A percentile compares a stretch with the other conserved stretches of the same genome.
phyloP scores from a whole-genome alignment of 192 early-diverging fungal genomes.

The Coemansia pectinata region DNA sequence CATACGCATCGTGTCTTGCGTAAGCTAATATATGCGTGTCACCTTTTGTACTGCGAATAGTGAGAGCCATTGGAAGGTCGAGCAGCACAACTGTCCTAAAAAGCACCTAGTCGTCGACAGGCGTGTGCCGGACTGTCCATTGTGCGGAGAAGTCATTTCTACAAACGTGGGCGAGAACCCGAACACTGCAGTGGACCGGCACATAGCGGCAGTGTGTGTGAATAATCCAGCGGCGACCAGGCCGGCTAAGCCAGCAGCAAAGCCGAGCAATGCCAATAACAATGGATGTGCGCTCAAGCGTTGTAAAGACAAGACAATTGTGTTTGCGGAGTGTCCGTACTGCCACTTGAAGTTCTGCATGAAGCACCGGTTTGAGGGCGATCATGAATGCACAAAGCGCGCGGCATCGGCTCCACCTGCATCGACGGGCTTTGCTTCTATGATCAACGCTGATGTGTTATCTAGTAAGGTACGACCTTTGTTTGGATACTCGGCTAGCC shows the following conservation, averaged over 20 bases:
- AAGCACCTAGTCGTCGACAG: conserved; percentile 60
- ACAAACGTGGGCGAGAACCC: conserved; percentile 71
- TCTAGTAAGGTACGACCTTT: neutral
- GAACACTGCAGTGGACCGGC: conserved; percentile 54
- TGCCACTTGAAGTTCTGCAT: conserved; percentile 74
- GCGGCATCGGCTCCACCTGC: conserved; percentile 22
- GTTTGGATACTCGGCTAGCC: conserved; percentile 6
- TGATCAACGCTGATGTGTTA: neutral
- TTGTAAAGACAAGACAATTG: conserved; percentile 68
- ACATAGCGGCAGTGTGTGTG: conserved; percentile 20
- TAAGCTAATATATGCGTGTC: neutral
- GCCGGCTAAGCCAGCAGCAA: conserved; percentile 42
- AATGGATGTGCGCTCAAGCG: conserved; percentile 63
- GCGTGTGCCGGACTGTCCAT: conserved; percentile 71
- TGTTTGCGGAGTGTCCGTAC: conserved; percentile 65
- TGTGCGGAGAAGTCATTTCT: conserved; percentile 76
- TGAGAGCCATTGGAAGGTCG: conserved; percentile 67
- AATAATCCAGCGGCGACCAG: conserved; percentile 32
- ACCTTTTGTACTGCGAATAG: conserved; percentile 38
- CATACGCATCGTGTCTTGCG: neutral
- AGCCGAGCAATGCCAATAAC: conserved; percentile 51
- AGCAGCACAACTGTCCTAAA: conserved; percentile 65
- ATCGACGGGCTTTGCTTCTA: conserved; percentile 14
- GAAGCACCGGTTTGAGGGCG: conserved; percentile 73
- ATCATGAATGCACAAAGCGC: conserved; percentile 63